These are phyloP conservation scores for Dictyostelium citrinum DNA, from an alignment of 78 protist species.

Conservation along the genomic window DNA sequence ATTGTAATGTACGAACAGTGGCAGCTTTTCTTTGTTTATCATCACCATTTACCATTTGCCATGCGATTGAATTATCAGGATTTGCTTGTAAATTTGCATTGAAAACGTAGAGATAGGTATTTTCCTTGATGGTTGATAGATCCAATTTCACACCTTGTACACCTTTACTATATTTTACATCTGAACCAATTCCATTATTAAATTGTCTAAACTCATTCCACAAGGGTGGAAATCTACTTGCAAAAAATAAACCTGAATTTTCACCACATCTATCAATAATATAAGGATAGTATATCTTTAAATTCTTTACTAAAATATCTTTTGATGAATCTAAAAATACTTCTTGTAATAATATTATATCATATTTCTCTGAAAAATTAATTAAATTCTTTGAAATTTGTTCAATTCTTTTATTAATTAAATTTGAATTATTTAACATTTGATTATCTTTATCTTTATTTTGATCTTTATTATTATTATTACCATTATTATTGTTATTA, in stretches of 20 bases:
- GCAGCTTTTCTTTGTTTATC: constrained; percentile 65
- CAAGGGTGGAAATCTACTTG: constrained; percentile 48
- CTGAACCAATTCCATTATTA: constrained; percentile 55
- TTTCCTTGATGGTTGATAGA: constrained; percentile 21
- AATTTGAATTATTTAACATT: neutral
- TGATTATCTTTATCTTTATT: neutral
- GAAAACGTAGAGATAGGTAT: constrained; percentile 52
- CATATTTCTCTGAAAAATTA: constrained; percentile 56
- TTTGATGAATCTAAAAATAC: constrained; percentile 27
- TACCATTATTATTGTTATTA: neutral
- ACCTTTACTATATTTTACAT: constrained; percentile 54
- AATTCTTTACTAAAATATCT: neutral
- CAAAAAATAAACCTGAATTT: constrained; percentile 56
- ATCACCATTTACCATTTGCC: constrained; percentile 76
- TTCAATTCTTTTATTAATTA: constrained; percentile 14
- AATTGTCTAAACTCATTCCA: constrained; percentile 66
- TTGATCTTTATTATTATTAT: neutral
- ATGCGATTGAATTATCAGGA: constrained; percentile 50
- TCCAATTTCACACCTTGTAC: constrained; percentile 70
- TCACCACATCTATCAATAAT: constrained; percentile 38
- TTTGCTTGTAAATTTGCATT: constrained; percentile 63
- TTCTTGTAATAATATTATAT: constrained; percentile 44
- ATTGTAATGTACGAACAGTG: constrained; percentile 57
- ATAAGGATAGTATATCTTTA: constrained; percentile 25
- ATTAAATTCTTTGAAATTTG: constrained; percentile 17